Percentiles rank a stretch among this genome's conserved stretches.
These are phyloP conservation scores for Platanthera guangdongensis DNA, from an alignment of 106 monocot species.

Conservation along the genomic window DNA sequence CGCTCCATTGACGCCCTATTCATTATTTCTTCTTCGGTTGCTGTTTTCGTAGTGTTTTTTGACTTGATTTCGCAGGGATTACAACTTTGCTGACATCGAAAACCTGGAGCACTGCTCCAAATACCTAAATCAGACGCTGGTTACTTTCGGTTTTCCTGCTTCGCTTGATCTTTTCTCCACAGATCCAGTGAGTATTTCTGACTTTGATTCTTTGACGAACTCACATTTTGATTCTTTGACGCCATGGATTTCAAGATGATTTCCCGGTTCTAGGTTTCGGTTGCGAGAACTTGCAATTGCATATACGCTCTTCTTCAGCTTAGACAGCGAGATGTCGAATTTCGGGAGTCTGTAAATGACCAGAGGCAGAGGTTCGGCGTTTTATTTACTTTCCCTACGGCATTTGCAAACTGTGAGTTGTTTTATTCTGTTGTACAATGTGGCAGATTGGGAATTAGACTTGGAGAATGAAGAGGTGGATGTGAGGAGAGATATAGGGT, in stretches of 20 bases:
- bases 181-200: slow-evolving; percentile 56
- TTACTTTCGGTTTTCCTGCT: slow-evolving; percentile 92
- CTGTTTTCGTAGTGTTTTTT: slow-evolving; percentile 16
- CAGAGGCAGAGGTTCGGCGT: slow-evolving; percentile 68
- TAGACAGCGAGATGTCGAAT: slow-evolving; percentile 85
- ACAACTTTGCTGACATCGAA: slow-evolving; percentile 60
- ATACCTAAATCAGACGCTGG: slow-evolving; percentile 95
- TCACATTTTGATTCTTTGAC: neutral
- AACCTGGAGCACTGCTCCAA: slow-evolving; percentile 94
- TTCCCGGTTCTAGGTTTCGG: slow-evolving; percentile 55
- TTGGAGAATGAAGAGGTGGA: no score
- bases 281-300: slow-evolving; percentile 97
- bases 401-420: neutral
- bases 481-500: no score
- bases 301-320: slow-evolving; percentile 87
- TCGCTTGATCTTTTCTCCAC: slow-evolving; percentile 89
- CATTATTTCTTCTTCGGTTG: neutral
- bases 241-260: neutral
- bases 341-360: slow-evolving; percentile 79
- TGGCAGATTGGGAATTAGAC: no score
- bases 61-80: slow-evolving; percentile 38
- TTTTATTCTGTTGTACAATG: neutral
- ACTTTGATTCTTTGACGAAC: neutral
- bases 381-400: neutral
- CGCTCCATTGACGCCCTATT: neutral